phyloP scores from a whole-genome alignment of 208 protist species.

The Crithidia mellificae region DNA sequence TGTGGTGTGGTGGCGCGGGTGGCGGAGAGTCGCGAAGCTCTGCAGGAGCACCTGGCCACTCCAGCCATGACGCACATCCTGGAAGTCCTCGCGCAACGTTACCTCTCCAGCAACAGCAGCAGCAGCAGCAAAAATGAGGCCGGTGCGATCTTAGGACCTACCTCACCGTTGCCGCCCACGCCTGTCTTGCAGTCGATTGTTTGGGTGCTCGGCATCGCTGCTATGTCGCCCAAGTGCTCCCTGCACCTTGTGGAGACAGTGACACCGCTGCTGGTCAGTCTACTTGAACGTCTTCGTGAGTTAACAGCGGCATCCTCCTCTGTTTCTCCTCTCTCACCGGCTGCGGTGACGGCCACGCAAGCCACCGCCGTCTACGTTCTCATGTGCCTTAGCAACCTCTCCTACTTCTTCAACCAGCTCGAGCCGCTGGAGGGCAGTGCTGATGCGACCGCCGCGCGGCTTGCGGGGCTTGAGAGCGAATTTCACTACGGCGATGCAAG shows the following conservation, averaged over 20 bases:
- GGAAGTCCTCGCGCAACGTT: slow-evolving; percentile 24
- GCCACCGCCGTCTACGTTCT: slow-evolving; percentile 67
- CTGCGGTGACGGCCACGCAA: too few species aligned
- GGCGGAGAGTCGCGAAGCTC: slow-evolving; percentile 31
- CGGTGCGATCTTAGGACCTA: too few species aligned
- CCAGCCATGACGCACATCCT: slow-evolving; percentile 17
- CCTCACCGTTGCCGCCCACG: slow-evolving; percentile 17
- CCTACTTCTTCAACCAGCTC: slow-evolving; percentile 69
- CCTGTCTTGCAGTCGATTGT: slow-evolving; percentile 57
- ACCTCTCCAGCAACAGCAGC: slow-evolving; percentile 10
- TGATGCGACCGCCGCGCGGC: too few species aligned
- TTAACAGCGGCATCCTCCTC: neutral
- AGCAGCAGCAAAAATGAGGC: neutral
- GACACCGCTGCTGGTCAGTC: slow-evolving; percentile 41
- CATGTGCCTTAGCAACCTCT: slow-evolving; percentile 85
- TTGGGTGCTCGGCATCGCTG: slow-evolving; percentile 73
- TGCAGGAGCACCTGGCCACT: slow-evolving; percentile 43
- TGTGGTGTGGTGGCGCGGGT: slow-evolving; percentile 45
- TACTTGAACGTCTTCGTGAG: slow-evolving; percentile 52
- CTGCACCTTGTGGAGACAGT: slow-evolving; percentile 45
- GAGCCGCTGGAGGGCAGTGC: too few species aligned
- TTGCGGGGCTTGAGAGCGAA: too few species aligned
- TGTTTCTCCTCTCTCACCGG: too few species aligned
- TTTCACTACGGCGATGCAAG: too few species aligned
- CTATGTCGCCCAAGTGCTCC: slow-evolving; percentile 54